Evolutionary conservation across 495 filamentous ascomycete genomes (phyloP).

Genomic region (Aspergillus egyptiacus): DNA sequence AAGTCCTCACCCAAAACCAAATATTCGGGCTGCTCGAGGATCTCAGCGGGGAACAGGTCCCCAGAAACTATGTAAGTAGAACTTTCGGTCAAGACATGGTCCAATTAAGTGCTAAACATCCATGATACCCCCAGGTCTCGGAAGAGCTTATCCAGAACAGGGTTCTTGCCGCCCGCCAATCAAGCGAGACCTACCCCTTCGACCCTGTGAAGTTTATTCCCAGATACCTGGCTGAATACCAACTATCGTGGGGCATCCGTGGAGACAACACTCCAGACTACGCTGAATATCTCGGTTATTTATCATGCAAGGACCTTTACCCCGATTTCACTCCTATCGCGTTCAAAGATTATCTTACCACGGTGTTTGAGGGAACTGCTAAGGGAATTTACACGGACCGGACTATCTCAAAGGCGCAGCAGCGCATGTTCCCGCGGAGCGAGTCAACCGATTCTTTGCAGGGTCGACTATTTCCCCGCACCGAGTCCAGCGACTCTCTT

Average conservation of each 20-base stretch:
- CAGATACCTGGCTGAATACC: conserved; percentile 43
- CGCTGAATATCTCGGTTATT: conserved; percentile 54
- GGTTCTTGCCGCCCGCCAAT: conserved; percentile 35
- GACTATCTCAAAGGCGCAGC: conserved; percentile 37
- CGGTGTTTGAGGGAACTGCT: conserved; percentile 35
- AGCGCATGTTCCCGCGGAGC: conserved; percentile 39
- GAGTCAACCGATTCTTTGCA: conserved; percentile 42
- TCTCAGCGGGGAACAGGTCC: conserved; percentile 48
- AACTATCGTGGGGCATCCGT: conserved; percentile 47
- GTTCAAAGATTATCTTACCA: conserved; percentile 39
- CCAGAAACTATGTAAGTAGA: conserved; percentile 45
- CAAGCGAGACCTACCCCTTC: conserved; percentile 45
- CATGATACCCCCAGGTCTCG: conserved; percentile 28
- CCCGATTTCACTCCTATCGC: conserved; percentile 43
- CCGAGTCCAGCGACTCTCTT: conserved; percentile 41
- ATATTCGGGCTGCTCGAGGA: conserved; percentile 46
- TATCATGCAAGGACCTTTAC: conserved; percentile 51
- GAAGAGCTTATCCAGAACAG: conserved; percentile 41
- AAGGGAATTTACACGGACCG: conserved; percentile 44
- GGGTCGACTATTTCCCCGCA: conserved; percentile 38
- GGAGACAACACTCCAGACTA: conserved; percentile 53
- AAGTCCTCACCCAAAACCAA: conserved; percentile 44
- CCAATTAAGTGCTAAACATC: conserved; percentile 7
- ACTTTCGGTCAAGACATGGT: neutral
- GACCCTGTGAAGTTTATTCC: conserved; percentile 42